Conservation (phyloP, 2,329 filamentous ascomycete genomes). For the Botrytis cinerea region DNA sequence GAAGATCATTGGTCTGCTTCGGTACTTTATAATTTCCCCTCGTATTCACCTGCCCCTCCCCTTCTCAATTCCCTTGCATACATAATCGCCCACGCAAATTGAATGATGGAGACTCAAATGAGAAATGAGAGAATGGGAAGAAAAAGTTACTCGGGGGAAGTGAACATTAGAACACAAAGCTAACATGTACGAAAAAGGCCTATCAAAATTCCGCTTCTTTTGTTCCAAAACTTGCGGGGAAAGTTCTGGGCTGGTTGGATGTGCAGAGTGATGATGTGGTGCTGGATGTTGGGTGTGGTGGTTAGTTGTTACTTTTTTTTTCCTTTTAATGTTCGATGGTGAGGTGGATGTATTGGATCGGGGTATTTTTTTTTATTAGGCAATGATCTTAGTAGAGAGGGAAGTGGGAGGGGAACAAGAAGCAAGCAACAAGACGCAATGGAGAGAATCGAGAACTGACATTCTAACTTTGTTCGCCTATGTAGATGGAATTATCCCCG, state of each 20-base stretch:
- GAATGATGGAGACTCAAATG: too few relatives aligned
- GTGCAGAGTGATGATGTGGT: constrained; percentile 59
- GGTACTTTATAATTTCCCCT: constrained; percentile 32
- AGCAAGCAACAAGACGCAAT: not conserved
- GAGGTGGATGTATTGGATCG: not conserved
- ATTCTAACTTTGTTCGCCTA: not conserved
- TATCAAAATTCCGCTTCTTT: constrained; percentile 65
- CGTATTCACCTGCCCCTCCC: accelerated
- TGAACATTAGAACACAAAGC: not conserved
- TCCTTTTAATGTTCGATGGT: too few relatives aligned
- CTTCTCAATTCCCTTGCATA: not conserved
- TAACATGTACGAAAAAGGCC: constrained; percentile 38
- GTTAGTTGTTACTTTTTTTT: not conserved
- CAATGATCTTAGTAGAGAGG: not conserved
- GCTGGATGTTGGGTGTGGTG: constrained; percentile 64
- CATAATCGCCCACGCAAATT: accelerated
- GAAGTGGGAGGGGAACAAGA: accelerated
- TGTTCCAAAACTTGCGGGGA: constrained; percentile 62
- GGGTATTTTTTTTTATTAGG: not conserved
- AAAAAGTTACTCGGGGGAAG: not conserved
- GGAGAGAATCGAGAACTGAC: not conserved
- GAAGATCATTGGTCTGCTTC: constrained; percentile 46
- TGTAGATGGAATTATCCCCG: constrained; percentile 60
- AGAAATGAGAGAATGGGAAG: too few relatives aligned
- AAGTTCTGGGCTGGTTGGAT: constrained; percentile 60